phyloP scores from a whole-genome alignment of 352 stramenopile species.

The Phytophthora rubi region DNA sequence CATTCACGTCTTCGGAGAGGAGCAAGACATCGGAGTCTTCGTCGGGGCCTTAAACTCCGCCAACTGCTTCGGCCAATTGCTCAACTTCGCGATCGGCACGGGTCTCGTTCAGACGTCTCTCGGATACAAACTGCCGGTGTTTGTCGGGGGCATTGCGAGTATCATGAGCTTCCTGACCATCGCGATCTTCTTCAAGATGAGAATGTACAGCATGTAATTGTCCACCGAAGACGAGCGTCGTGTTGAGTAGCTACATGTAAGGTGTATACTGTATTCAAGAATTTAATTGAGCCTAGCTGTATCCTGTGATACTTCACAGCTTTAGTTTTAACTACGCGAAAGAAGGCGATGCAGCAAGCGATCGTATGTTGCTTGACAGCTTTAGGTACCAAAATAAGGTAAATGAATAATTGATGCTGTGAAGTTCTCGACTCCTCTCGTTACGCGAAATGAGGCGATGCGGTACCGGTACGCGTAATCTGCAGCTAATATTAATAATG shows the following conservation, averaged over 20 bases:
- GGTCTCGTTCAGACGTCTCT: conserved; percentile 40
- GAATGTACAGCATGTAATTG: conserved; percentile 46
- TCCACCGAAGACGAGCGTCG: background rate
- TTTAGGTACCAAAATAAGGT: no score
- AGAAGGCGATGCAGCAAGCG: background rate
- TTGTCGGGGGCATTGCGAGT: conserved; percentile 45
- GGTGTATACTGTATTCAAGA: background rate
- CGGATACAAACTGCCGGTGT: conserved; percentile 47
- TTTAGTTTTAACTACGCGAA: background rate
- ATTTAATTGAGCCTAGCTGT: background rate
- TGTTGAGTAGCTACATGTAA: background rate
- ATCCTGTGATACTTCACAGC: background rate
- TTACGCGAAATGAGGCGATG: no score
- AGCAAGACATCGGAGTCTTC: conserved; percentile 49
- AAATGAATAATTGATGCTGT: no score
- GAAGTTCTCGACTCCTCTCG: no score
- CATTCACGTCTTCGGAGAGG: conserved; percentile 51
- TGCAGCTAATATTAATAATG: background rate
- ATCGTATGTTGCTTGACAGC: no score
- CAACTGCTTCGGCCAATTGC: conserved; percentile 47
- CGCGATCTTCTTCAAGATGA: conserved; percentile 49
- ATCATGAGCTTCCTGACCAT: conserved; percentile 36
- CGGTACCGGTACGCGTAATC: no score
- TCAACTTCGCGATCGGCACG: conserved; percentile 44
- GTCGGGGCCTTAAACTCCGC: conserved; percentile 59